Evolutionary conservation across 2,329 filamentous ascomycete species (phyloP).

Genomic region (Dendryphion nanum): DNA sequence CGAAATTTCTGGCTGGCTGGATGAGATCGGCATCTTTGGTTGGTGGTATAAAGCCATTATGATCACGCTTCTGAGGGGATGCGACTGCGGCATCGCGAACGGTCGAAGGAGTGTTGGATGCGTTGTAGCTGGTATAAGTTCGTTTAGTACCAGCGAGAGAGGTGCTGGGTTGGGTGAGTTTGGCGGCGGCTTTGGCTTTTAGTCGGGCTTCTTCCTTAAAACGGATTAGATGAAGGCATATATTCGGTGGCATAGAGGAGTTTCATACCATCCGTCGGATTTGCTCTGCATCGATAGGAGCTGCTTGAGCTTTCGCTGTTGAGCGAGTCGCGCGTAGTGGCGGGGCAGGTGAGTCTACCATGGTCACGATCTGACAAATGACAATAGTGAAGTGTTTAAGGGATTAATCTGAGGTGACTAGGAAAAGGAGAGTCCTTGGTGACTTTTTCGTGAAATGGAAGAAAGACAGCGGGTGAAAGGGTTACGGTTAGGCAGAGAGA

Average conservation of each 20-base stretch:
- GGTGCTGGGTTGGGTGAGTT: slow-evolving; percentile 35
- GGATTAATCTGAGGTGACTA: no score
- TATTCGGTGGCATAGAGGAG: no score
- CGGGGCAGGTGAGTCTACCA: slow-evolving; percentile 47
- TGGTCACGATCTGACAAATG: slow-evolving; percentile 18
- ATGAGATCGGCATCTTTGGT: slow-evolving; percentile 52
- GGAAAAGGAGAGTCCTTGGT: no score
- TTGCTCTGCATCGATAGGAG: slow-evolving; percentile 60
- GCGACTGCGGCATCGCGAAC: slow-evolving; percentile 62
- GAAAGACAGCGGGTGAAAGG: no score
- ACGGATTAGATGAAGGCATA: no score
- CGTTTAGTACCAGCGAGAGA: slow-evolving; percentile 66
- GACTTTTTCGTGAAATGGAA: no score
- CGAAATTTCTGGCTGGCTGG: slow-evolving; percentile 80
- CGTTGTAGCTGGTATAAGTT: slow-evolving; percentile 62
- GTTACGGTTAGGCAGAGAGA: no score
- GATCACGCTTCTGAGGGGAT: slow-evolving; percentile 35
- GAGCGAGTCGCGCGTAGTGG: slow-evolving; percentile 44
- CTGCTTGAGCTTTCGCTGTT: slow-evolving; percentile 42
- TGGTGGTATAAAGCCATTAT: slow-evolving; percentile 35
- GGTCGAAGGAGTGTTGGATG: slow-evolving; percentile 56
- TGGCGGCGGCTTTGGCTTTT: slow-evolving; percentile 78
- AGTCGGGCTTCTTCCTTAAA: slow-evolving; percentile 80
- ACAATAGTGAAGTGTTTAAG: no score
- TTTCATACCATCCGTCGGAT: slow-evolving; percentile 54